These are phyloP conservation scores for Limnomonas spitsbergensis DNA, from an alignment of 139 green algal species.

Conservation along the genomic window DNA sequence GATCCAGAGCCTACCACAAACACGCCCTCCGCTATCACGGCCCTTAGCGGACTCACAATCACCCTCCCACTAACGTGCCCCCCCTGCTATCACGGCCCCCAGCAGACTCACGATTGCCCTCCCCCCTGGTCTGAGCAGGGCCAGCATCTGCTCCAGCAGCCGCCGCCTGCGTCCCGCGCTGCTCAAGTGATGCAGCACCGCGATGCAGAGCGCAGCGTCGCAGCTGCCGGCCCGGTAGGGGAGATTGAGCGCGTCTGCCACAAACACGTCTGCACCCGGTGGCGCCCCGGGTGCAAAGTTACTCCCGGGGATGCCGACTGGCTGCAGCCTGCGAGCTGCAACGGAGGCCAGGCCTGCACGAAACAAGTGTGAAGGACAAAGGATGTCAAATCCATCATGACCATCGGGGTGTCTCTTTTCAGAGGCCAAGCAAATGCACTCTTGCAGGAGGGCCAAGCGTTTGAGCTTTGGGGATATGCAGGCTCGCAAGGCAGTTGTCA, in stretches of 20 bases:
- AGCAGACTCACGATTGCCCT: constrained; percentile 60
- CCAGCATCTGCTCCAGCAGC: constrained; percentile 74
- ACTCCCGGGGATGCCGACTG: constrained; percentile 11
- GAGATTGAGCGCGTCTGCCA: constrained; percentile 78
- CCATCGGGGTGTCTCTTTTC: constrained; percentile 9
- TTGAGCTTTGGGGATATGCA: too few relatives aligned
- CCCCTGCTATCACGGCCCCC: too few relatives aligned
- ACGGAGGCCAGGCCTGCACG: constrained; percentile 48
- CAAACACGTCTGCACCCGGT: constrained; percentile 65
- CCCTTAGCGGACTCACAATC: too few relatives aligned
- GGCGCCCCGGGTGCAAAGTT: constrained; percentile 2
- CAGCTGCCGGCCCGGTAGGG: constrained; percentile 65
- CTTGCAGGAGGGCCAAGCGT: too few relatives aligned
- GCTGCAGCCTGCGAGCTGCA: constrained; percentile 42
- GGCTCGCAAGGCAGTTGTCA: too few relatives aligned
- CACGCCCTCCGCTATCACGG: too few relatives aligned
- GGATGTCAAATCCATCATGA: constrained; percentile 6
- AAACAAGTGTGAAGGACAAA: constrained; percentile 5
- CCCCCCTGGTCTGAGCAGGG: constrained; percentile 68
- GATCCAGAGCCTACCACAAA: too few relatives aligned
- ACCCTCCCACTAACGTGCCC: too few relatives aligned
- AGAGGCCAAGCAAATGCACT: too few relatives aligned
- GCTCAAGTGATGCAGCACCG: constrained; percentile 93
- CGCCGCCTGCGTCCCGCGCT: constrained; percentile 53
- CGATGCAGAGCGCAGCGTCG: constrained; percentile 92